phyloP scores from a whole-genome alignment of 257 asterid species.

The Ilex asprella region DNA sequence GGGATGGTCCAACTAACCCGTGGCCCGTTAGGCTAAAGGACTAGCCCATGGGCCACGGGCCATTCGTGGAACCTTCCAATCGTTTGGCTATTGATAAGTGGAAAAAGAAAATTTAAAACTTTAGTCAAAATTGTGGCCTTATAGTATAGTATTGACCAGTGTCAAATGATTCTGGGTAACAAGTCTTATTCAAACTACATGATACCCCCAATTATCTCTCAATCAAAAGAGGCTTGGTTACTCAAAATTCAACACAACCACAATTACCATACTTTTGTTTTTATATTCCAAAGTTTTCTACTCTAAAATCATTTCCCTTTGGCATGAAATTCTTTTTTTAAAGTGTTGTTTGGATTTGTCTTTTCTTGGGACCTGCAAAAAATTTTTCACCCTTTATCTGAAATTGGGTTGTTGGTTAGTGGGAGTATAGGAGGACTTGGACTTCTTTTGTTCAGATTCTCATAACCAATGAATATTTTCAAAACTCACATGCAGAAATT shows the following conservation, averaged over 20 bases:
- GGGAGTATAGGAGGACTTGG: background rate
- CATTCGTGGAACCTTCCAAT: no score
- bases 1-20: no score
- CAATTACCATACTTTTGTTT: constrained; percentile 35
- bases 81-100: no score
- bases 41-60: no score
- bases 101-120: no score
- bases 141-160: constrained; percentile 17
- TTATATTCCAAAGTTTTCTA: constrained; percentile 25
- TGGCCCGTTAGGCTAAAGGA: no score
- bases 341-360: constrained; percentile 25
- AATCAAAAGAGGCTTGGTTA: constrained; percentile 23
- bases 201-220: constrained; percentile 46
- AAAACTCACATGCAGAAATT: background rate
- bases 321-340: constrained; percentile 16
- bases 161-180: constrained; percentile 11
- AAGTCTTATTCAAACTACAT: constrained; percentile 35
- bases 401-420: constrained; percentile 1
- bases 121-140: no score
- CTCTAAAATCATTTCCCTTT: constrained; percentile 36
- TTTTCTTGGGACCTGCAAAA: constrained; percentile 11
- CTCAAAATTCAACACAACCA: constrained; percentile 26
- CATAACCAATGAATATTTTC: background rate
- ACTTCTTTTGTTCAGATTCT: background rate
- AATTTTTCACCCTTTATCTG: constrained; percentile 4